A percentile compares a stretch with the other conserved stretches of the same genome.
These are phyloP conservation scores for Syzygium aqueum DNA, from an alignment of 345 rosid species.

Conservation along the genomic window DNA sequence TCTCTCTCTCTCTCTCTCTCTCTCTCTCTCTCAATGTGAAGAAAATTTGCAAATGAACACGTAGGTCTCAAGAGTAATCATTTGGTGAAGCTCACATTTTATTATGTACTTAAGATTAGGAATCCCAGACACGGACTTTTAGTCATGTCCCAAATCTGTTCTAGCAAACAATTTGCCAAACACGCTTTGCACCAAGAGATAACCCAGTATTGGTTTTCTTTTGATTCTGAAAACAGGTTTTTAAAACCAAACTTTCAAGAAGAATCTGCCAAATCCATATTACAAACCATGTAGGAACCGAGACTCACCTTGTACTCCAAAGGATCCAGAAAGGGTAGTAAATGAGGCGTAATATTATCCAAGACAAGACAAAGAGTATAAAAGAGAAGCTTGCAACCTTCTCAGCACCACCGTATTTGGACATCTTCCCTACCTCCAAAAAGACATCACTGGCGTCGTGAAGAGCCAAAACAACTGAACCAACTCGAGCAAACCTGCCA, in stretches of 20 bases:
- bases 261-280: neutral
- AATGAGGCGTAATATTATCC: conserved; percentile 82
- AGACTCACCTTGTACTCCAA: conserved; percentile 92
- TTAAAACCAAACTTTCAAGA: neutral
- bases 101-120: neutral
- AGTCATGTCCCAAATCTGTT: neutral
- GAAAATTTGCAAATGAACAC: neutral
- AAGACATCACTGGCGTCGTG: conserved; percentile 97
- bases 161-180: neutral
- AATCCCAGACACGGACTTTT: neutral
- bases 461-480: conserved; percentile 87
- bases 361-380: conserved; percentile 72
- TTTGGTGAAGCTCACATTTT: neutral
- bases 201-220: neutral
- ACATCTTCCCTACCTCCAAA: conserved; percentile 92
- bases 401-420: conserved; percentile 82
- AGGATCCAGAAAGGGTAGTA: conserved; percentile 95
- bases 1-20: neutral
- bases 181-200: neutral
- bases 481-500: conserved; percentile 81
- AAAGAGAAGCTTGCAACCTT: conserved; percentile 65
- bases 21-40: neutral
- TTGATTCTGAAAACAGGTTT: neutral
- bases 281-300: neutral
- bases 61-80: neutral